Evolutionary conservation across 768 basidiomycete genomes (phyloP), one percentile per base, ranked within the genome.

Genomic region (Tulasnella sp.): DNA sequence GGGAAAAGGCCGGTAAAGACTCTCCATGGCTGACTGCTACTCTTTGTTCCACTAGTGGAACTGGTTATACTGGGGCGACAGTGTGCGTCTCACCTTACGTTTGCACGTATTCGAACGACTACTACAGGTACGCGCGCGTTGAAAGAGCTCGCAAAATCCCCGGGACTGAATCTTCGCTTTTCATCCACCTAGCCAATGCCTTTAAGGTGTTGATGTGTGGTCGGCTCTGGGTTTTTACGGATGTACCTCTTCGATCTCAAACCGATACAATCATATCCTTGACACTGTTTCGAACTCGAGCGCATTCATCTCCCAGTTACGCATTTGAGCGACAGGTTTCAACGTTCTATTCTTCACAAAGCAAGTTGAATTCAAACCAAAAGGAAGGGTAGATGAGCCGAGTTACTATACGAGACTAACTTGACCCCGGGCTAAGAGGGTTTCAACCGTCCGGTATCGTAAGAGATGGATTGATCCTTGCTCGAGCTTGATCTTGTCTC

Each of bases 391-490:
- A 3, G 31, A 64, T 31, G 9, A 64, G 29, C 11, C 25, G 58
- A 64, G 58, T n/a, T 5, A n/a, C 84, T 84, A 95, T 64, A 94
- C 90, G 40, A 95, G 85, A 81, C 93, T 91, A 6, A 91, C 90
- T 81, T 91, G 89, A 72, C 91, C 93, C 80, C 90, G 84, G 45
- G 85, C 84, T 58, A 95, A 85, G 15, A 94, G 86, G 42, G 92
- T 87, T 79, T 95, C 91, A 6, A 95, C 89, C 25, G 91, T 86
- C 34, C 86, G 85, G 82, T 93, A 97, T 29, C 90, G 91, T 22
- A 92, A 86, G 22, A 97, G 81, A 54, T 93, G 91, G 75, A 96
- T 93, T 77, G 93, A 91, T 11, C 91, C 93, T 80, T 91, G 91
- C 72, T 88, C 85, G 86, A 97, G 89, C 45, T 91, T 89, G 75